Evolutionary conservation across 108 stramenopile species (phyloP).

Genomic region (Stephanodiscus triporus): DNA sequence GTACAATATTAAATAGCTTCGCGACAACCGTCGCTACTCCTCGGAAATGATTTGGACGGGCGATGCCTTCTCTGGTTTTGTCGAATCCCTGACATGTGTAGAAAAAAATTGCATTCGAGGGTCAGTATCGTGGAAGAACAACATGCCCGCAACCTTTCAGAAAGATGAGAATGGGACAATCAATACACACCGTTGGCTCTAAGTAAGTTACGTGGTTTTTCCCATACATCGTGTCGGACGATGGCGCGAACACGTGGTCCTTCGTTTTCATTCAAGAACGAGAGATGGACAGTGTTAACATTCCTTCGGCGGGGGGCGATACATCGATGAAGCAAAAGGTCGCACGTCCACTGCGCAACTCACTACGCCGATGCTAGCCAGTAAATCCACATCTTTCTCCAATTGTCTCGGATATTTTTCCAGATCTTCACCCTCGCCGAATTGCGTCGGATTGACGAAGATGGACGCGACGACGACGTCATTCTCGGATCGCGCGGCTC

Average conservation of each 20-base stretch:
- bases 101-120: not conserved
- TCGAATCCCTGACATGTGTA: slow-evolving; percentile 65
- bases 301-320: slow-evolving; percentile 1
- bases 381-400: slow-evolving; percentile 73
- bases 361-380: slow-evolving; percentile 75
- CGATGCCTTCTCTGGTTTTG: slow-evolving; percentile 75
- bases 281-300: slow-evolving; percentile 2
- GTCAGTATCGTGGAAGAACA: not conserved
- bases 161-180: not conserved
- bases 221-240: slow-evolving; percentile 72
- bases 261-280: slow-evolving; percentile 9
- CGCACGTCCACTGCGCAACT: slow-evolving; percentile 5
- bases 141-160: not conserved
- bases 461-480: slow-evolving; percentile 91
- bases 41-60: slow-evolving; percentile 93
- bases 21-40: slow-evolving; percentile 98
- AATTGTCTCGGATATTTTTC: slow-evolving; percentile 94
- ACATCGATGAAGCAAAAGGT: not conserved
- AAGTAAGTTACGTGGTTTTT: slow-evolving; percentile 75
- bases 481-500: slow-evolving; percentile 76
- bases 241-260: slow-evolving; percentile 84
- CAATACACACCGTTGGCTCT: slow-evolving; percentile 55
- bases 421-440: slow-evolving; percentile 93
- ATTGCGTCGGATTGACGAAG: slow-evolving; percentile 98
- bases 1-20: slow-evolving; percentile 96